Percentiles rank a stretch among this genome's conserved stretches.
phyloP scores from a whole-genome alignment of 2,329 filamentous ascomycete genomes.

The Botrytis fabae region DNA sequence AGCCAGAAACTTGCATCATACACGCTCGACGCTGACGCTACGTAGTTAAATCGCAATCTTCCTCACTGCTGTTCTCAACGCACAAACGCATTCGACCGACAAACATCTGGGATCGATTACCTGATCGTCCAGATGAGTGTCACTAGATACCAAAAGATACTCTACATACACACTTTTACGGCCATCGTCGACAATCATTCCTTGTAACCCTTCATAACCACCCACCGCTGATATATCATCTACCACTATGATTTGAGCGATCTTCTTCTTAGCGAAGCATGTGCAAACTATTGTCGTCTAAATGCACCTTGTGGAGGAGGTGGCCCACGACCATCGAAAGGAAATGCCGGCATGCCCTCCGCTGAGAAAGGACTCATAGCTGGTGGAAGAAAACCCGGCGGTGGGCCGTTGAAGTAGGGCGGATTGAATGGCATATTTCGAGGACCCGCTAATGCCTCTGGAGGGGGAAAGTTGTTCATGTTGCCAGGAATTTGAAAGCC shows the following conservation, averaged over 20 bases:
- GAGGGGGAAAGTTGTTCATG: conserved; percentile 48
- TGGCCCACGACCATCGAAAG: conserved; percentile 52
- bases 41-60: not conserved
- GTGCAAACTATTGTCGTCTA: conserved; percentile 41
- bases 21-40: not conserved
- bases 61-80: not conserved
- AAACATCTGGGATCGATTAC: not conserved
- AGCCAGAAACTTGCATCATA: not conserved
- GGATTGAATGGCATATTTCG: conserved; percentile 55
- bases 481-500: conserved; percentile 60
- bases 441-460: conserved; percentile 47
- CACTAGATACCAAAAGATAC: not conserved
- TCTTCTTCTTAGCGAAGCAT: not conserved
- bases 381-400: conserved; percentile 55
- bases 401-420: conserved; percentile 46
- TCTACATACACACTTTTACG: conserved; percentile 4
- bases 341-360: conserved; percentile 52
- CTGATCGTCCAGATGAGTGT: not conserved
- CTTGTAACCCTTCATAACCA: not conserved
- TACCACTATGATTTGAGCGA: not conserved
- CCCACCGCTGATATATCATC: not conserved
- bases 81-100: conserved; percentile 9
- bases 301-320: conserved; percentile 53
- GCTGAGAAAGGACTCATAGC: conserved; percentile 56
- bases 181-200: not conserved